Base-by-base conservation (phyloP, 495 filamentous ascomycete species). In the Emericellopsis terricola region DNA sequence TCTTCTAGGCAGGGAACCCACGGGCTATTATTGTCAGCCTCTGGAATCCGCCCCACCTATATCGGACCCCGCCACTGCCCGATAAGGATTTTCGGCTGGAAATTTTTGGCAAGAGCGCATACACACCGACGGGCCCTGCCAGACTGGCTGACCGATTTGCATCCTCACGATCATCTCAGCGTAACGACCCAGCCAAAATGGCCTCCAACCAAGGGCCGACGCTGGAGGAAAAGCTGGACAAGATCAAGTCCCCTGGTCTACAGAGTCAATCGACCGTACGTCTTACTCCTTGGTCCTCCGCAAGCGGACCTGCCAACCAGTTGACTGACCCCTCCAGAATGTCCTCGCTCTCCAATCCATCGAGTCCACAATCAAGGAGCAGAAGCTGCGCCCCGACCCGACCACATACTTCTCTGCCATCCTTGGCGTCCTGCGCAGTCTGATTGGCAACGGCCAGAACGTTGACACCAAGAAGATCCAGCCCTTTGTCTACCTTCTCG, bases 321-420 rank as follows among this genome's bases (percentile, higher is more conserved):
- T 27, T n/a, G 17, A 19, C 19, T 28, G 37, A 41, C 31, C 47
- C 43, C 19, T 33, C 28, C 49, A 96, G 84, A 91, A 81, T 41
- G 74, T 74, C 33, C 73, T 87, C 46, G 80, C 96, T 36, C 72
- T 97, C 36, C 75, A 73, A 42, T 87, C 87, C 28, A 75, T 97
- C 29, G 87, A 97, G 55, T 78, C 89, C 49, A 93, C 83, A 14
- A 74, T 97, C 29, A 73, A 75, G 45, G 79, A 85, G 37, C 81
- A 91, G 52, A 78, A 82, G 37, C 75, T 81, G 38, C 68, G 80
- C 43, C 68, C 76, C 34, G 82, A 81, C 6, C 64, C 91, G 3
- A 93, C 89, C 1, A 85, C 78, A 41, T 97, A 96, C 53, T 91
- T 96, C 44, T 82, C 83, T n/a, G 84, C 91, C 2, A 68, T 97